Evolutionary conservation across 2,329 filamentous ascomycete genomes (phyloP).

Genomic region (Phaeomoniella chlamydospora): DNA sequence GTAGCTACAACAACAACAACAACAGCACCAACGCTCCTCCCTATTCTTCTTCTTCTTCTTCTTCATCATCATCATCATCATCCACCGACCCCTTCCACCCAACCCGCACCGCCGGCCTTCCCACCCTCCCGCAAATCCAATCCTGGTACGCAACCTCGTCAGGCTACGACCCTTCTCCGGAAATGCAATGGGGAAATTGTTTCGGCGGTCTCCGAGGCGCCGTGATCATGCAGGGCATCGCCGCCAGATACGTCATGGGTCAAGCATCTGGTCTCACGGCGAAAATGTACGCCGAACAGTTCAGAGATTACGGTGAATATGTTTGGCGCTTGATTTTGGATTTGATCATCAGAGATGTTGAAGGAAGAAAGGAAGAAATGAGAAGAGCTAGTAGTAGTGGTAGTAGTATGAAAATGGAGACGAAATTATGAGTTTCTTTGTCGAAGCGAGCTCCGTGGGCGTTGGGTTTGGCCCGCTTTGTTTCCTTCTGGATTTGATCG

Average conservation of each 20-base stretch:
- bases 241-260: conserved; percentile 66
- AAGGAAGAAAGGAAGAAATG: not conserved
- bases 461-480: too few species aligned
- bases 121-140: conserved; percentile 42
- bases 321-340: conserved; percentile 55
- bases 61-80: conserved; percentile 25
- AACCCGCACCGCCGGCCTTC: conserved; percentile 51
- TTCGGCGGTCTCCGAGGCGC: conserved; percentile 46
- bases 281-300: conserved; percentile 52
- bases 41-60: not conserved
- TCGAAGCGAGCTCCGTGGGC: not conserved
- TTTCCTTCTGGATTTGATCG: too few species aligned
- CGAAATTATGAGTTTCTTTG: not conserved
- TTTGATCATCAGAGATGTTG: conserved; percentile 16
- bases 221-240: conserved; percentile 76
- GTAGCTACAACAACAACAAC: conserved; percentile 17
- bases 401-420: not conserved
- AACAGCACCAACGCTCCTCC: conserved; percentile 12
- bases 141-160: conserved; percentile 53
- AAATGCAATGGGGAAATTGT: conserved; percentile 49
- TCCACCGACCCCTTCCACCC: conserved; percentile 44
- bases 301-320: conserved; percentile 58
- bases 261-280: conserved; percentile 86
- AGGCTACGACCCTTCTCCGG: conserved; percentile 54
- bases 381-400: not conserved